phyloP scores from a whole-genome alignment of 192 early-diverging fungal species.

The Coemansia sp. region DNA sequence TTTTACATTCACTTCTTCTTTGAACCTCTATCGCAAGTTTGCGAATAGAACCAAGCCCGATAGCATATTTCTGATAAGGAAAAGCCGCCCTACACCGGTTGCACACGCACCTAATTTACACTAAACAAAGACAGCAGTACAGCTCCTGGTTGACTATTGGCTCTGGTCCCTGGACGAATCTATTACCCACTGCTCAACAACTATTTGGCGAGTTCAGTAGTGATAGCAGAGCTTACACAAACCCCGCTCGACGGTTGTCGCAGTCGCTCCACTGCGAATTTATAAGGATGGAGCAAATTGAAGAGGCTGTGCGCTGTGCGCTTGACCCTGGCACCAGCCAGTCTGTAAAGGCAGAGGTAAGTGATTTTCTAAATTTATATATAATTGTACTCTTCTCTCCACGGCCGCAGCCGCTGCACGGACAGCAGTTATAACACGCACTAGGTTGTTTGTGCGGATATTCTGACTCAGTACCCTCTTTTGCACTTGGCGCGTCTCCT shows the following conservation, averaged over 20 bases:
- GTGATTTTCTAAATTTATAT: neutral
- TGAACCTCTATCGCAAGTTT: neutral
- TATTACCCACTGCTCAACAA: neutral
- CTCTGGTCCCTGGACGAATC: neutral
- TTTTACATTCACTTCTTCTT: neutral
- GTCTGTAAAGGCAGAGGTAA: constrained; percentile 75
- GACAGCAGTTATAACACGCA: neutral
- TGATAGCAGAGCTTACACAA: neutral
- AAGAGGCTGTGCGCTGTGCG: constrained; percentile 79
- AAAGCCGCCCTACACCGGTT: neutral
- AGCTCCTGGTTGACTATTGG: neutral
- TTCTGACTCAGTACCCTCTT: constrained; percentile 12
- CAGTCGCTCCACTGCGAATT: constrained; percentile 8
- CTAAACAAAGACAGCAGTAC: neutral
- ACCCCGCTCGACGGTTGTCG: neutral
- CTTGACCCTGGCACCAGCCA: constrained; percentile 72
- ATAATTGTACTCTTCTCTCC: neutral
- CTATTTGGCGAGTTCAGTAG: neutral
- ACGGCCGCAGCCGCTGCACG: neutral
- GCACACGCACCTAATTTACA: constrained; percentile 1
- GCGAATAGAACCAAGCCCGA: neutral
- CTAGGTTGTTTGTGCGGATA: constrained; percentile 4
- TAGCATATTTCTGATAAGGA: neutral
- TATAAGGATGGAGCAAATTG: constrained; percentile 70
- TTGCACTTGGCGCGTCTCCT: neutral